phyloP scores from a whole-genome alignment of 2,329 filamentous ascomycete species.

The Fusarium sublunatum region DNA sequence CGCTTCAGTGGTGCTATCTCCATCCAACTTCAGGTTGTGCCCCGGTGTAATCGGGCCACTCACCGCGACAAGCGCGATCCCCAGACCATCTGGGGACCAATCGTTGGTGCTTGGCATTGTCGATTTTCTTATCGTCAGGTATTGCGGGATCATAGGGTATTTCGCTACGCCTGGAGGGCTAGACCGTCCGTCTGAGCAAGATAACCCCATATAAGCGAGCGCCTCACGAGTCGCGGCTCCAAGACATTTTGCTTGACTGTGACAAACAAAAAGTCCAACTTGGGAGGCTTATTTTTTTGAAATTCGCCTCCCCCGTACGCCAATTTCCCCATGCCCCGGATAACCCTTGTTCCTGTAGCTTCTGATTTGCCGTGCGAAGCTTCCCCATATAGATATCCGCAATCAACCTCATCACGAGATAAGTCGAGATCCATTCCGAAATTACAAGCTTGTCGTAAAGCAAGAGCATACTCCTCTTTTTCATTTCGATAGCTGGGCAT shows the following conservation, averaged over 20 bases:
- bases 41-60: constrained; percentile 38
- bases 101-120: constrained; percentile 23
- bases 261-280: constrained; percentile 20
- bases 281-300: constrained; percentile 1
- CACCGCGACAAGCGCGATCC: constrained; percentile 47
- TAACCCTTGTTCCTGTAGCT: constrained; percentile 31
- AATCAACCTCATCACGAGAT: constrained; percentile 38
- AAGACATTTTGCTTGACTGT: constrained; percentile 26
- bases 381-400: constrained; percentile 31
- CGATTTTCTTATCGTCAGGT: constrained; percentile 38
- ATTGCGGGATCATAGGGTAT: constrained; percentile 9
- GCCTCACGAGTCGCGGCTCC: constrained; percentile 17
- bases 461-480: background rate
- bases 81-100: constrained; percentile 37
- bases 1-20: constrained; percentile 24
- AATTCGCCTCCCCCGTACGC: constrained; percentile 36
- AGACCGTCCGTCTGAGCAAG: constrained; percentile 28
- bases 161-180: constrained; percentile 33
- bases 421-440: constrained; percentile 29
- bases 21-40: constrained; percentile 29
- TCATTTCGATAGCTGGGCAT: background rate
- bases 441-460: constrained; percentile 14
- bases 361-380: constrained; percentile 27
- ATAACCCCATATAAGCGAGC: constrained; percentile 26
- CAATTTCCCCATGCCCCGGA: constrained; percentile 38